Evolutionary conservation across 2,329 filamentous ascomycete genomes (phyloP).

Genomic region (Diaporthe caulivora): DNA sequence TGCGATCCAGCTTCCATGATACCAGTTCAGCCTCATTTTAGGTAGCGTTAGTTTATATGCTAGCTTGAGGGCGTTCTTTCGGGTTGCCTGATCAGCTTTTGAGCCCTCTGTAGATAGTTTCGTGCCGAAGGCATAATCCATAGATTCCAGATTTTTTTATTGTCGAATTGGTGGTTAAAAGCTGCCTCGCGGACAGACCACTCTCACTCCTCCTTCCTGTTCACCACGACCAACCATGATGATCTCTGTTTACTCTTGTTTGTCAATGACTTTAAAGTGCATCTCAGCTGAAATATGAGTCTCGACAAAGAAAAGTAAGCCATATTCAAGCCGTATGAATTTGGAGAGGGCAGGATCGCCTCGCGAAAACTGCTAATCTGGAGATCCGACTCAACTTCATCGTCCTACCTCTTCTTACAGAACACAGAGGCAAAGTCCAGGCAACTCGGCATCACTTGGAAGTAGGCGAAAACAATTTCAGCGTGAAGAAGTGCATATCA

Average conservation of each 20-base stretch:
- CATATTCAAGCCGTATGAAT: neutral
- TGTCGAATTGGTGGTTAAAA: slow-evolving; percentile 27
- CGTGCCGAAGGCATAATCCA: slow-evolving; percentile 53
- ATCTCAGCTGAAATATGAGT: too few relatives aligned
- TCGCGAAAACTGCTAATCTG: neutral
- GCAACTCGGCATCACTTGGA: neutral
- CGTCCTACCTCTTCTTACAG: neutral
- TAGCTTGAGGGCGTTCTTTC: slow-evolving; percentile 41
- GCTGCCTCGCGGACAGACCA: slow-evolving; percentile 27
- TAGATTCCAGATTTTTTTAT: slow-evolving; percentile 37
- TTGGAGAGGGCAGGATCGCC: neutral
- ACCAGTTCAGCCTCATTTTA: neutral
- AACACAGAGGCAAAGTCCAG: neutral
- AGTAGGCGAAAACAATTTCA: neutral
- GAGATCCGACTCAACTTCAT: neutral
- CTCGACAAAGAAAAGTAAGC: too few relatives aligned
- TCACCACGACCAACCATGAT: too few relatives aligned
- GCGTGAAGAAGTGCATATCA: neutral
- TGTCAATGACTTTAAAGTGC: too few relatives aligned
- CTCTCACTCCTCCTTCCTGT: neutral
- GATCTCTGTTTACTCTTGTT: neutral
- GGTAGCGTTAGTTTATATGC: neutral
- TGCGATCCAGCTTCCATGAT: neutral
- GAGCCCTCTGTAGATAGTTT: neutral
- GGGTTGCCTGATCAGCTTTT: neutral